Percentiles rank a stretch among this genome's conserved stretches.
Evolutionary conservation across 2,329 filamentous ascomycete genomes (phyloP).

Genomic region (Penicillium janthinellum): DNA sequence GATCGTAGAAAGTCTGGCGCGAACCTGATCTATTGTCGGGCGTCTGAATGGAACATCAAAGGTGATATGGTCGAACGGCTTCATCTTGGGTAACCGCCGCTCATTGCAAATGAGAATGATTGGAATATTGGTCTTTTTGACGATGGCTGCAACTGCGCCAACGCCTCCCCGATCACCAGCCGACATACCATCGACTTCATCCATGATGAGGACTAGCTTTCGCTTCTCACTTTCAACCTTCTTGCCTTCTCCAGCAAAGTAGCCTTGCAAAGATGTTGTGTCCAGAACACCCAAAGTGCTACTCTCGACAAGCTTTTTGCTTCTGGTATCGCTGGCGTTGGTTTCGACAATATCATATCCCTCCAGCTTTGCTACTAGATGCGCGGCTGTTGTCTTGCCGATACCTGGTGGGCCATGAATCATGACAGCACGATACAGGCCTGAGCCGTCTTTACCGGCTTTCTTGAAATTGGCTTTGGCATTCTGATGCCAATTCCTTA

Average conservation of each 20-base stretch:
- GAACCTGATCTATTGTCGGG: slow-evolving; percentile 86
- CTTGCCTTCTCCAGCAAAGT: slow-evolving; percentile 82
- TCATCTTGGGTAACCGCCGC: slow-evolving; percentile 91
- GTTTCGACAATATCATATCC: slow-evolving; percentile 93
- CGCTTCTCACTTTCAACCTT: slow-evolving; percentile 79
- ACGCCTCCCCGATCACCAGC: slow-evolving; percentile 95
- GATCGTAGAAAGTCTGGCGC: slow-evolving; percentile 91
- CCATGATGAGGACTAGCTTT: slow-evolving; percentile 96
- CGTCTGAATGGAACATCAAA: slow-evolving; percentile 85
- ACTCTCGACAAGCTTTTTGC: slow-evolving; percentile 90
- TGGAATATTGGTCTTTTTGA: slow-evolving; percentile 91
- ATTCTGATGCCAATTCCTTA: slow-evolving; percentile 76
- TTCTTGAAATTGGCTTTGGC: slow-evolving; percentile 81
- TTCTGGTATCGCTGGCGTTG: slow-evolving; percentile 93
- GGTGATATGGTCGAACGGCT: slow-evolving; percentile 86
- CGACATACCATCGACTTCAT: slow-evolving; percentile 98
- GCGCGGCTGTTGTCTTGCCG: slow-evolving; percentile 95
- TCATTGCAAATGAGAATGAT: slow-evolving; percentile 99
- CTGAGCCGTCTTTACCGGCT: slow-evolving; percentile 80
- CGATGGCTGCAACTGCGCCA: slow-evolving; percentile 88
- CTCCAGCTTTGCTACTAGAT: slow-evolving; percentile 88
- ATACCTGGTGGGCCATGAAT: slow-evolving; percentile 95
- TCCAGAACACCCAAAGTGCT: slow-evolving; percentile 88
- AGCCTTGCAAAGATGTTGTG: slow-evolving; percentile 89
- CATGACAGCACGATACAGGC: slow-evolving; percentile 84